phyloP scores from a whole-genome alignment of 192 early-diverging fungal genomes.

The Umbelopsis sp. region DNA sequence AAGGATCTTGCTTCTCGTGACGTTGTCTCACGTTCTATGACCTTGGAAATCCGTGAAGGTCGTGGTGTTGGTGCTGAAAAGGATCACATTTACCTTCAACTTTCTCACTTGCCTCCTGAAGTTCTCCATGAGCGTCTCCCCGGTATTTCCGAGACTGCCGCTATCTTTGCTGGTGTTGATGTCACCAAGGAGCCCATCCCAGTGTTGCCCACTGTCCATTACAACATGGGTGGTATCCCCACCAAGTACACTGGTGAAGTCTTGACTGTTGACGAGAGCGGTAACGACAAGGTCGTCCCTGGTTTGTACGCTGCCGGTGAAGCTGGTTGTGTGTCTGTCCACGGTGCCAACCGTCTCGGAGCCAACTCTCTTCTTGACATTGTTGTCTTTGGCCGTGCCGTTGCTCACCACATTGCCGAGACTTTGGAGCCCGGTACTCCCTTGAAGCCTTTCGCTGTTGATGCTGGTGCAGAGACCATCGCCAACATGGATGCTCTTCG shows the following conservation, averaged over 20 bases:
- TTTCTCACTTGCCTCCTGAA: conserved; percentile 91
- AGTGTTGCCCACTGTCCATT: conserved; percentile 98
- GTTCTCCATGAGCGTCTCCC: conserved; percentile 92
- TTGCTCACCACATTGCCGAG: conserved; percentile 91
- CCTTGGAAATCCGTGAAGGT: conserved; percentile 96
- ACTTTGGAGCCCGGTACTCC: conserved; percentile 89
- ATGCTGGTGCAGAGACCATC: conserved; percentile 87
- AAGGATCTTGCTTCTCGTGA: conserved; percentile 99
- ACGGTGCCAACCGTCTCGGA: conserved; percentile 97
- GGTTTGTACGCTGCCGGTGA: conserved; percentile 99
- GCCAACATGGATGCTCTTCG: conserved; percentile 95
- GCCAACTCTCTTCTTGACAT: conserved; percentile 98
- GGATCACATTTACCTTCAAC: conserved; percentile 96
- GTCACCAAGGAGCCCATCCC: conserved; percentile 99
- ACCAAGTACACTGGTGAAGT: conserved; percentile 98
- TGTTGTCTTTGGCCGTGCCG: conserved; percentile 98
- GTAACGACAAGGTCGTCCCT: conserved; percentile 90
- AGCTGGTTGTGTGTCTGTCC: conserved; percentile 96
- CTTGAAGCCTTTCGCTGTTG: conserved; percentile 76
- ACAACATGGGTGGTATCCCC: conserved; percentile 99
- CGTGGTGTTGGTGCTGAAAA: conserved; percentile 95
- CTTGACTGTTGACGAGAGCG: conserved; percentile 75
- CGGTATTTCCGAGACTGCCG: conserved; percentile 98
- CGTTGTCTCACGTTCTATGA: conserved; percentile 98
- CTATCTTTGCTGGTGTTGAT: conserved; percentile 98